Percentiles rank a stretch among this genome's conserved stretches.
Conservation (phyloP, 352 stramenopile genomes). For the Pythium dissimile region DNA sequence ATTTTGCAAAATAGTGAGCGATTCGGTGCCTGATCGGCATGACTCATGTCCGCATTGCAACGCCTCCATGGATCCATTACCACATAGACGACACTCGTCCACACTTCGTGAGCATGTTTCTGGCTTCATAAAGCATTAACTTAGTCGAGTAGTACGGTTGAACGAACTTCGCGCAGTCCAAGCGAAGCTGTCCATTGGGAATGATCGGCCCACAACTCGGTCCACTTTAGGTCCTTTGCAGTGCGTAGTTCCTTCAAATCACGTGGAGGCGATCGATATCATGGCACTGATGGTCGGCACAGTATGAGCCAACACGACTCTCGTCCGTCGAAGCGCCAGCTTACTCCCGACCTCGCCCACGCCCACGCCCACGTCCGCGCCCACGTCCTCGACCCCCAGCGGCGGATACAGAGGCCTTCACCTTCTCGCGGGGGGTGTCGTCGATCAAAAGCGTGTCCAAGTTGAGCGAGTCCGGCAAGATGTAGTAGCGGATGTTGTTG, state of each 20-base stretch:
- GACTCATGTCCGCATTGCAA: too few species aligned
- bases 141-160: too few species aligned
- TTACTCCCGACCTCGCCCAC: slow-evolving; percentile 46
- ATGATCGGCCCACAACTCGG: too few species aligned
- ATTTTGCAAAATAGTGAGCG: too few species aligned
- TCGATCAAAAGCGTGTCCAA: slow-evolving; percentile 98
- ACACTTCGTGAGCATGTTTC: too few species aligned
- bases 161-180: too few species aligned
- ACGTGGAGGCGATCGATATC: not conserved
- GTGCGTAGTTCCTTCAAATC: not conserved
- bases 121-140: too few species aligned
- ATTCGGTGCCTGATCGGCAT: too few species aligned
- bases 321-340: not conserved
- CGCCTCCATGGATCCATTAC: too few species aligned
- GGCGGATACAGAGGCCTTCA: slow-evolving; percentile 63
- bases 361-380: slow-evolving; percentile 70
- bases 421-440: slow-evolving; percentile 95
- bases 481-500: slow-evolving; percentile 97
- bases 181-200: too few species aligned
- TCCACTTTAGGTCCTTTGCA: too few species aligned
- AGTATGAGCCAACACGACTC: not conserved
- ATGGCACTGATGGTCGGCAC: not conserved
- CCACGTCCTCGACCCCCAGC: slow-evolving; percentile 69
- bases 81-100: too few species aligned
- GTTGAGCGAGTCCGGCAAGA: slow-evolving; percentile 96